Percentiles rank a stretch among this genome's conserved stretches.
Evolutionary conservation across 2,329 filamentous ascomycete species (phyloP).

Genomic region (Rhynchosporium graminicola): DNA sequence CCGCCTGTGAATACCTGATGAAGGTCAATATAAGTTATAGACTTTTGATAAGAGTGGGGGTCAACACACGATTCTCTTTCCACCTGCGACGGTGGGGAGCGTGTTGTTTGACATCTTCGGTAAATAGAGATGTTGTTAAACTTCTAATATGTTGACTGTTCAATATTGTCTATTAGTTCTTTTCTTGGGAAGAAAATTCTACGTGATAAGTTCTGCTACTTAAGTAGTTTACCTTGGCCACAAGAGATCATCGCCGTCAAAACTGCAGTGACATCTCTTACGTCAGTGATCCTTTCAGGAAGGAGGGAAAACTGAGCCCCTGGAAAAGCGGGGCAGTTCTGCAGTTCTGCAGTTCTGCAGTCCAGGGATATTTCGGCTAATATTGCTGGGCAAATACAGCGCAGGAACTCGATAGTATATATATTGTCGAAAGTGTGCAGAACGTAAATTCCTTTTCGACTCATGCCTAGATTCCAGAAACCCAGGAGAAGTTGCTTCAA

Average conservation of each 20-base stretch:
- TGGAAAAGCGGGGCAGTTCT: neutral
- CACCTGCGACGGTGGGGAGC: constrained; percentile 20
- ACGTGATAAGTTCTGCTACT: neutral
- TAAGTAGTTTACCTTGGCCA: neutral
- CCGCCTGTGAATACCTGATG: constrained; percentile 42
- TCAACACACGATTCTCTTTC: constrained; percentile 26
- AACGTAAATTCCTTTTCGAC: too few species aligned
- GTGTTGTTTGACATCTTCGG: constrained; percentile 27
- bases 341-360: neutral
- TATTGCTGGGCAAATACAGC: too few species aligned
- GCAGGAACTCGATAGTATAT: neutral
- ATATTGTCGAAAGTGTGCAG: neutral
- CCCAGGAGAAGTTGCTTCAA: too few species aligned
- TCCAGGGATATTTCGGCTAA: too few species aligned
- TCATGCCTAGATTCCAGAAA: too few species aligned
- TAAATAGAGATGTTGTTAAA: neutral
- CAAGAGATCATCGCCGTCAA: constrained; percentile 8
- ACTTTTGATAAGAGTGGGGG: too few species aligned
- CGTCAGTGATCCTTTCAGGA: constrained; percentile 14
- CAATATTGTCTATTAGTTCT: neutral
- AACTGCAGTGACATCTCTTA: constrained; percentile 15
- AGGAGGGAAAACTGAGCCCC: neutral
- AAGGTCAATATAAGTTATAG: neutral
- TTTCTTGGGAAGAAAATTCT: too few species aligned
- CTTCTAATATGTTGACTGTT: neutral